Base-by-base conservation (phyloP, 768 basidiomycete species). In the Hemileccinum rubropunctum region DNA sequence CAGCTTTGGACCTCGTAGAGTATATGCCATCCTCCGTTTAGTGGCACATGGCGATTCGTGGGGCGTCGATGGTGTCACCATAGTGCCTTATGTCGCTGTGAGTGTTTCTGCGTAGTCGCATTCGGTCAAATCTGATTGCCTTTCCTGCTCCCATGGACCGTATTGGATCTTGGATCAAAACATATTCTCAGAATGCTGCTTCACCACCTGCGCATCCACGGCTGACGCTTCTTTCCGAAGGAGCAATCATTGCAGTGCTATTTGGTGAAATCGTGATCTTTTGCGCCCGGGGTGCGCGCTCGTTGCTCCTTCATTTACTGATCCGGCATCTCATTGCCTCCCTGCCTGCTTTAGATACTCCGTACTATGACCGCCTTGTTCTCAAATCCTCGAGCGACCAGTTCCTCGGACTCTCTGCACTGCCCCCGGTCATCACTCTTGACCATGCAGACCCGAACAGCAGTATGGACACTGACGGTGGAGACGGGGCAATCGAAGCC, bases 231-330 rank as follows among this genome's bases (percentile, higher is more conserved):
- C 66, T 87, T 20, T 69, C 73, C n/a, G 74, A 73, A n/a, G 87
- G 85, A 17, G 71, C 76, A 18, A 59, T 88, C 9, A 67, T 82
- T 34, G 74, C 77, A 30, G 75, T 88, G 7, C 81, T 89, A 57
- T 91, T 88, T 54, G 87, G 87, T 26, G 88, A 91, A 64, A 81
- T 86, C 2, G 80, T 89, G 17, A 83, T 84, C 5, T 72, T 91
- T 11, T 85, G 83, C 63, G 78, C 86, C 42, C 75, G 79, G 70
- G 79, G 88, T 88, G 48, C 13, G 62, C 42, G 13, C 6, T 39
- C 8, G 34, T 3, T 45, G 28, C 35, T 32, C 33, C 18, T 21
- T 6, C 6, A 26, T 27, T 36, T n/a, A 3, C 7, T n/a, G 14
- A 11, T 43, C 3, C 11, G 9, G 15, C 20, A 14, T 50, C 32